Conservation (phyloP, 225 moss, liverwort and hornwort species). For the Ulota crispa region DNA sequence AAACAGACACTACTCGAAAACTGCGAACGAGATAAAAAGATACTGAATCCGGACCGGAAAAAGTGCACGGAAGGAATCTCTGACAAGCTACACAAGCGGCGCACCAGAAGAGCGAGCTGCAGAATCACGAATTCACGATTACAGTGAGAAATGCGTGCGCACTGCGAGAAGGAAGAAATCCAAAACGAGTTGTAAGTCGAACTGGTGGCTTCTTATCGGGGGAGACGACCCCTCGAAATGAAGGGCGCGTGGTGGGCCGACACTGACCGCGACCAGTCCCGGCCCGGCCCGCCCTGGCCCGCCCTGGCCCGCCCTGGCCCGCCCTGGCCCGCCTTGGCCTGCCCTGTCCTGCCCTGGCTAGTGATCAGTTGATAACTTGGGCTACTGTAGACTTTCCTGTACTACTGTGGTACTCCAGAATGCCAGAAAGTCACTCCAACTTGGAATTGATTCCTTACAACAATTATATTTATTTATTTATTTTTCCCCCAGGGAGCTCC, state of each 20-base stretch:
- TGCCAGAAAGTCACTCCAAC: constrained; percentile 17
- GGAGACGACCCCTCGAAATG: constrained; percentile 16
- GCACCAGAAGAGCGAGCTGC: neutral
- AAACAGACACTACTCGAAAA: neutral
- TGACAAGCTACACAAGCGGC: neutral
- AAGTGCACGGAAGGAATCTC: constrained; percentile 40
- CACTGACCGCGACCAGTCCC: neutral
- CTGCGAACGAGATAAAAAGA: neutral
- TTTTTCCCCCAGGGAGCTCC: neutral
- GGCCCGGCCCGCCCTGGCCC: neutral
- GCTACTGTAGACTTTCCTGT: constrained; percentile 13
- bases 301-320: neutral
- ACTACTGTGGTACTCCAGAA: neutral
- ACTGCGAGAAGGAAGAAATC: constrained; percentile 31
- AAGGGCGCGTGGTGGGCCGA: neutral
- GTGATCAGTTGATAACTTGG: neutral
- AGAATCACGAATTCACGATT: constrained; percentile 29
- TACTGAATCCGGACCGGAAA: constrained; percentile 4
- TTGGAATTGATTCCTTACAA: neutral
- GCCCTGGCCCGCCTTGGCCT: neutral
- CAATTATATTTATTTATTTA: neutral
- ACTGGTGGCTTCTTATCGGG: constrained; percentile 41
- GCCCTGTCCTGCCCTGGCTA: neutral
- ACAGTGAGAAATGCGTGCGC: neutral
- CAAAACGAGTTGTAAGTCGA: constrained; percentile 47